Conservation (phyloP, 2,329 filamentous ascomycete genomes). For the Colletotrichum tanaceti region DNA sequence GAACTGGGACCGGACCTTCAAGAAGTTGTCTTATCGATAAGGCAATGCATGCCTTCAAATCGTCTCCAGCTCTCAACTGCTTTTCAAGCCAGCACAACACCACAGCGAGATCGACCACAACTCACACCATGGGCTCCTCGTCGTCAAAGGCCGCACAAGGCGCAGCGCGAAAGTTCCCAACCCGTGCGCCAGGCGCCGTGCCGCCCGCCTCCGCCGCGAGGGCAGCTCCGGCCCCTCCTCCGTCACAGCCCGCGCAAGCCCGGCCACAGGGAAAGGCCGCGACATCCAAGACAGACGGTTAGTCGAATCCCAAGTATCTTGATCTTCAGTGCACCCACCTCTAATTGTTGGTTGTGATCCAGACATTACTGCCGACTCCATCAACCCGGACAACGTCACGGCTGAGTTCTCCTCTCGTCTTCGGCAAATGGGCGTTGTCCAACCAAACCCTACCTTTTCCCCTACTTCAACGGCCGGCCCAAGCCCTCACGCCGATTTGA, state of each 20-base stretch:
- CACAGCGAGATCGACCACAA: neutral
- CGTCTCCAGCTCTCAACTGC: neutral
- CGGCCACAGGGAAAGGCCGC: slow-evolving; percentile 39
- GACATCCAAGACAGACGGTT: slow-evolving; percentile 50
- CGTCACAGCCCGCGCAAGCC: slow-evolving; percentile 35
- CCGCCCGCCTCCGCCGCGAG: slow-evolving; percentile 36
- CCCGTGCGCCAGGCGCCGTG: slow-evolving; percentile 49
- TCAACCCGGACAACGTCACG: slow-evolving; percentile 55
- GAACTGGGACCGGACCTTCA: neutral
- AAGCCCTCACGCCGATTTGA: slow-evolving; percentile 27
- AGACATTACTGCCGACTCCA: slow-evolving; percentile 56
- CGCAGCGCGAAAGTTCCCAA: slow-evolving; percentile 58
- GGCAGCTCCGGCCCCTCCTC: slow-evolving; percentile 41
- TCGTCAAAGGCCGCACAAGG: slow-evolving; percentile 59
- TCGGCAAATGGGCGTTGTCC: slow-evolving; percentile 65
- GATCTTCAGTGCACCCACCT: neutral
- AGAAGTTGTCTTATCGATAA: slow-evolving; percentile 31
- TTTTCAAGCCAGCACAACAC: neutral
- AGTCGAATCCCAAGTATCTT: slow-evolving; percentile 33
- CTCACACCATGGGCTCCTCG: slow-evolving; percentile 56
- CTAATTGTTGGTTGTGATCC: neutral
- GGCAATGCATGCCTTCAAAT: neutral
- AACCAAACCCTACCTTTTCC: slow-evolving; percentile 66
- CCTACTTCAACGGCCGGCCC: slow-evolving; percentile 59
- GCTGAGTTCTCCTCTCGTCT: slow-evolving; percentile 64